Evolutionary conservation across 352 stramenopile genomes (phyloP).

Genomic region (Phytophthora tentaculata): DNA sequence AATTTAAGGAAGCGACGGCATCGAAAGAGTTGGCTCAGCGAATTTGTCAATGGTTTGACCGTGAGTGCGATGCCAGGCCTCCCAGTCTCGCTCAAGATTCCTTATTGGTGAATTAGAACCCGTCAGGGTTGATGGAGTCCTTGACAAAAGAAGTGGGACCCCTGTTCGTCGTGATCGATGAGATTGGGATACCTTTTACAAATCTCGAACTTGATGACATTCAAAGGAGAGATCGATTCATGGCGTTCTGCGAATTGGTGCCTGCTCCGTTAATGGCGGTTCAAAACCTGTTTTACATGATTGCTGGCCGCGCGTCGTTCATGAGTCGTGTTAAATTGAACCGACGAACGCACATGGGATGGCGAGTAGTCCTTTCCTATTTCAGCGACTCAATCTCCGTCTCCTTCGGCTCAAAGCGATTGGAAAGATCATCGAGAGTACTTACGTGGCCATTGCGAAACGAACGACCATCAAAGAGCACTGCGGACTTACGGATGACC

Average conservation of each 20-base stretch:
- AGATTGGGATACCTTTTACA: neutral
- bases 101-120: neutral
- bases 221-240: neutral
- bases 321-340: neutral
- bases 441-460: neutral
- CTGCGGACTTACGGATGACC: neutral
- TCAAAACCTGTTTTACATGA: neutral
- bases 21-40: neutral
- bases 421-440: neutral
- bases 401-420: neutral
- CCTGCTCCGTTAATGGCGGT: neutral
- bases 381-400: neutral
- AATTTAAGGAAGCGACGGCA: too few relatives aligned
- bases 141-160: neutral
- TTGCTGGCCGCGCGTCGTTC: neutral
- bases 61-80: neutral
- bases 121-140: neutral
- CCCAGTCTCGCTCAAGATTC: neutral
- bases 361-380: neutral
- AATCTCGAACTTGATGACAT: neutral
- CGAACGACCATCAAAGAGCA: neutral
- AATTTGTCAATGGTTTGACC: neutral
- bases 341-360: neutral
- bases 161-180: neutral
- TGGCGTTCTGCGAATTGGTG: neutral